Evolutionary conservation across 176 grass and related monocot species (phyloP).

Genomic region (Oryza nivara): DNA sequence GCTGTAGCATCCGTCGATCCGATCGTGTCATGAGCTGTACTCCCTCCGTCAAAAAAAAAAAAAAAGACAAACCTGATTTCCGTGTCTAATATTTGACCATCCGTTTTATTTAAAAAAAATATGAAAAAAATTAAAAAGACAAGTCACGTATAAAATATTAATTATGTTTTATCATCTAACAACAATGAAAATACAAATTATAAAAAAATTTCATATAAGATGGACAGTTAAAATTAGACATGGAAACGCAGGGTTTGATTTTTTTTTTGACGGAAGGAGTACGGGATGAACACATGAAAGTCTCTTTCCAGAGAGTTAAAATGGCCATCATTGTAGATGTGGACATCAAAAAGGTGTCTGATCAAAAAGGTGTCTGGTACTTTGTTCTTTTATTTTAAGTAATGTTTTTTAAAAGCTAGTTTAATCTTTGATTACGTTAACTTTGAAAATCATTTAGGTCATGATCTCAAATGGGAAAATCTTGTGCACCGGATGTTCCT

Average conservation of each 20-base stretch:
- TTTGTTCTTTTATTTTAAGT: not conserved
- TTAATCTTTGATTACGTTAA: not conserved
- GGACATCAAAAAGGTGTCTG: not conserved
- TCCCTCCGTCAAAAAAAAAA: no score
- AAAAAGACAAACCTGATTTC: no score
- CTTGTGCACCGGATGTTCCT: not conserved
- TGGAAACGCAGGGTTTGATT: no score
- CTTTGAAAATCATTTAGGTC: not conserved
- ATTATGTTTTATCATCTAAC: no score
- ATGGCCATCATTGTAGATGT: constrained; percentile 18
- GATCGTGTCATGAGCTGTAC: not conserved
- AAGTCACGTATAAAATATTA: no score
- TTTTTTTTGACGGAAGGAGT: no score
- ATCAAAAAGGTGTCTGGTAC: not conserved
- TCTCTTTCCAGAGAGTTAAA: constrained; percentile 11
- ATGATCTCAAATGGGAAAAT: not conserved
- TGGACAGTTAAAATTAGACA: no score
- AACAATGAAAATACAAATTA: no score
- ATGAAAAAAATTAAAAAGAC: no score
- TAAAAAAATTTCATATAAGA: no score
- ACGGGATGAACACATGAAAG: not conserved
- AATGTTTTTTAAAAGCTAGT: not conserved
- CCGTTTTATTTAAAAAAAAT: no score
- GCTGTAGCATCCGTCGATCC: not conserved
- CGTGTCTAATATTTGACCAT: no score